phyloP scores from a whole-genome alignment of 768 basidiomycete species.

The Russula earlei region DNA sequence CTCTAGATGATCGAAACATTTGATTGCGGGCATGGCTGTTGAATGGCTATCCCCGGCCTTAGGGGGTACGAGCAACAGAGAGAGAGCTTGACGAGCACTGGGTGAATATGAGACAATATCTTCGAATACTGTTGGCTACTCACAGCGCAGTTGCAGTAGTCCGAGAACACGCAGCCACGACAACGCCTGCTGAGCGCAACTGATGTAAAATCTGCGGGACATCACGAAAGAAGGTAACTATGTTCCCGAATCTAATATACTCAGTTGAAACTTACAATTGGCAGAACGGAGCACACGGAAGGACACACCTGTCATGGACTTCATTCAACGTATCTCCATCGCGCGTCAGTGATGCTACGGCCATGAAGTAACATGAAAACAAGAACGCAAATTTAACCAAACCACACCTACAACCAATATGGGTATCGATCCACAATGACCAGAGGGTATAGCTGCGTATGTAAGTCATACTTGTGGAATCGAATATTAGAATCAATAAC shows the following conservation, averaged over 20 bases:
- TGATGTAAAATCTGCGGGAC: slow-evolving; percentile 64
- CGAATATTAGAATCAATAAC: slow-evolving; percentile 18
- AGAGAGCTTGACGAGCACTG: slow-evolving; percentile 72
- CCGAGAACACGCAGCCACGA: slow-evolving; percentile 66
- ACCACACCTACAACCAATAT: slow-evolving; percentile 43
- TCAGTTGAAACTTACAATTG: not conserved
- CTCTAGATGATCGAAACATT: slow-evolving; percentile 61
- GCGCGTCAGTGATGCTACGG: slow-evolving; percentile 45
- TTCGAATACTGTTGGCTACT: slow-evolving; percentile 21
- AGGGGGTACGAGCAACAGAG: slow-evolving; percentile 45
- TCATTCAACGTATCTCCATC: slow-evolving; percentile 37
- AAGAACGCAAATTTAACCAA: not conserved
- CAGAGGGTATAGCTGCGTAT: slow-evolving; percentile 67
- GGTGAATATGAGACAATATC: not conserved
- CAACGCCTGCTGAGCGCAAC: slow-evolving; percentile 39
- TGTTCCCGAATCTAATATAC: slow-evolving; percentile 37
- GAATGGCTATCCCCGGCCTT: slow-evolving; percentile 26
- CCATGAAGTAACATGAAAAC: not conserved
- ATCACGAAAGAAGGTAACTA: slow-evolving; percentile 65
- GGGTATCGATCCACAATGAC: slow-evolving; percentile 82
- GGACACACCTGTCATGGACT: slow-evolving; percentile 40
- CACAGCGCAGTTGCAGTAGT: slow-evolving; percentile 63
- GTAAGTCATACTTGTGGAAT: not conserved
- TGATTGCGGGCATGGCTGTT: slow-evolving; percentile 37
- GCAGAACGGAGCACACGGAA: not conserved